Base-by-base conservation (phyloP, 2,329 filamentous ascomycete species). In the Microthyrium microscopicum region DNA sequence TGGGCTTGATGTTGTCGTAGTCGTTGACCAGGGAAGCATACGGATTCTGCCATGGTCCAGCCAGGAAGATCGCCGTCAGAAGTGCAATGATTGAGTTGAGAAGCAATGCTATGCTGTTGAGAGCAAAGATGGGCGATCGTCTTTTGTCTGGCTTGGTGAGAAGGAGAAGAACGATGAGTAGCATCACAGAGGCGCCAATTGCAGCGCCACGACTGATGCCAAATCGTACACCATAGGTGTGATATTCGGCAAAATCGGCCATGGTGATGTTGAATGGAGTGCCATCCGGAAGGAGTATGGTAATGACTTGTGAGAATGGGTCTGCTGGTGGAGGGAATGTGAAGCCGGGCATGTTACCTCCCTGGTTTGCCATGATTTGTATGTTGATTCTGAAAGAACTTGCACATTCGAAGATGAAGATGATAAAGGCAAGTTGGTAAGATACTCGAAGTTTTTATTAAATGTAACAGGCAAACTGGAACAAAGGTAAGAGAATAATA, bases 121-220 rank as follows among this genome's bases (percentile, higher is more conserved):
- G 58, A 41, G 74, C 46, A 49, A 78, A 79, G 15, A 81, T 65
- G 0, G 61, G 48, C 2, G 75, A 74, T 33, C 58, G 57, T 39
- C 79, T 68, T 50, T 81, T 83, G 42, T 70, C 60, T 0, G 60
- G 50, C 15, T 70, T 69, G 0, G 79, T 84, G 51, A 85, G 64
- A 37, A 76, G 55, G 8, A 83, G 55, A 3, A 85, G 57, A 20
- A 78, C 61, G 27, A 77, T 43, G 13, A 85, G 58, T 46, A 83
- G 68, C 39, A 77, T 55, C 37, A 75, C 41, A 29, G 68, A 70
- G 17, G 77, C 70, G 20, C 81, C 81, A 33, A 84, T 62, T 50
- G 87, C 79, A 13, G 66, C 56, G 33, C 69, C 74, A 49, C 76
- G 81, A 54, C 73, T 76, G 59, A 80, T 71, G 48, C 54, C 60